Evolutionary conservation across 1,284 basidiomycete genomes (phyloP), one percentile per base, ranked within the genome.

Genomic region (Hemileia vastatrix): DNA sequence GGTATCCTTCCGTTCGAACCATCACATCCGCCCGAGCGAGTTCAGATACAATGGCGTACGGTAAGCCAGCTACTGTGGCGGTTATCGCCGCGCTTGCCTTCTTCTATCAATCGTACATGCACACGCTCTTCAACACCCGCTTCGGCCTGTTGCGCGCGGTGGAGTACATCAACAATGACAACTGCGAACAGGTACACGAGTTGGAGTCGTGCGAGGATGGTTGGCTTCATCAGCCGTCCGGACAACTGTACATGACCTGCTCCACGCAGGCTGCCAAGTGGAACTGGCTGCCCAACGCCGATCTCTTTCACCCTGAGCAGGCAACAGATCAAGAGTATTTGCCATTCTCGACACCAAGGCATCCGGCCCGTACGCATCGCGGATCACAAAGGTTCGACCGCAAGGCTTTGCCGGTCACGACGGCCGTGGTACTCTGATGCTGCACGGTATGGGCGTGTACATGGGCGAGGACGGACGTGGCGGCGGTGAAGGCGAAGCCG

Each of bases 371-470:
- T 81, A 81, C 15, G 80, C 81, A 4, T 77, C 75, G 27, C 68
- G 72, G 61, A 75, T 83, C 47, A 82, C 77, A 9, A 81, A 77
- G 33, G 78, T 87, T 52, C 67, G 73, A 6, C 71, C 83, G 6
- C 66, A 72, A 3, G 77, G 77, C 31, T 80, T 79, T 69, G 70
- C 76, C 11, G 63, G 71, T 24, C 60, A 66, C 15, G 77, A 79
- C 6, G 82, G 81, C 1, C 76, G 54, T 15, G n/a, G n/a, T n/a
- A 65, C 68, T 32, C 64, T 87, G 48, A 83, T 82, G 33, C 69
- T 84, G 13, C 86, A 87, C 67, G 86, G 86, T 11, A 83, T 89
- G 81, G 86, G 86, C 63, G 81, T 87, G 19, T 84, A 85, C 3
- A 78, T 80, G 2, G 83, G 83, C 1, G 68, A 76, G 1, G 69